Evolutionary conservation across 257 asterid species (phyloP).

Genomic region (Cruciata laevipes): DNA sequence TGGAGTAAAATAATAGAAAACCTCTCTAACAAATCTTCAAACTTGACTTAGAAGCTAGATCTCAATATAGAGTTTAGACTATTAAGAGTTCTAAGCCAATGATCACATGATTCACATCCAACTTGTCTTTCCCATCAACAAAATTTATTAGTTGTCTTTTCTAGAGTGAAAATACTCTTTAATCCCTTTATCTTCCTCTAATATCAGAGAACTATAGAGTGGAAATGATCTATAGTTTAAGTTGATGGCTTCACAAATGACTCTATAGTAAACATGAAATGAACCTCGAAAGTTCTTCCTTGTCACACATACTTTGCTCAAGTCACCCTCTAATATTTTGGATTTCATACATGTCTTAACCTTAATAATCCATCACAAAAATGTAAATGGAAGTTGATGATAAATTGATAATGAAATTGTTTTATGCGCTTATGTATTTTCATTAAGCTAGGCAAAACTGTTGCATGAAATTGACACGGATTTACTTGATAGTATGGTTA

Average conservation of each 20-base stretch:
- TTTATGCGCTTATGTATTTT: not conserved
- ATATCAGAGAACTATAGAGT: not conserved
- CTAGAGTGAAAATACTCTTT: not conserved
- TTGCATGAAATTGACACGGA: not conserved
- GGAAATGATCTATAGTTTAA: slow-evolving; percentile 1
- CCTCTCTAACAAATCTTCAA: not conserved
- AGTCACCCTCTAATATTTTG: not conserved
- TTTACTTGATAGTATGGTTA: not conserved
- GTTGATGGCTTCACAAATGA: not conserved
- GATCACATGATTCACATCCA: not conserved
- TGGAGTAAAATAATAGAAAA: not conserved
- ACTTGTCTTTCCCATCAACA: not conserved
- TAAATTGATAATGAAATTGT: not conserved
- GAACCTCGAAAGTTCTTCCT: not conserved
- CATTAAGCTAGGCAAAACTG: not conserved
- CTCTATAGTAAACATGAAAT: not conserved
- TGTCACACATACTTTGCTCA: not conserved
- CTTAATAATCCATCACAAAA: not conserved
- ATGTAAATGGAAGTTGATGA: not conserved
- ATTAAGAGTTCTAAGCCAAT: not conserved
- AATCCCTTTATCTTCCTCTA: not conserved
- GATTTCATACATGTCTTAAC: not conserved
- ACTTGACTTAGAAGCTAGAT: slow-evolving; percentile 1
- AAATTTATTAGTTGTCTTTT: not conserved
- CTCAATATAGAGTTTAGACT: not conserved